phyloP scores from a whole-genome alignment of 352 stramenopile species.

The Globisporangium paddicum region DNA sequence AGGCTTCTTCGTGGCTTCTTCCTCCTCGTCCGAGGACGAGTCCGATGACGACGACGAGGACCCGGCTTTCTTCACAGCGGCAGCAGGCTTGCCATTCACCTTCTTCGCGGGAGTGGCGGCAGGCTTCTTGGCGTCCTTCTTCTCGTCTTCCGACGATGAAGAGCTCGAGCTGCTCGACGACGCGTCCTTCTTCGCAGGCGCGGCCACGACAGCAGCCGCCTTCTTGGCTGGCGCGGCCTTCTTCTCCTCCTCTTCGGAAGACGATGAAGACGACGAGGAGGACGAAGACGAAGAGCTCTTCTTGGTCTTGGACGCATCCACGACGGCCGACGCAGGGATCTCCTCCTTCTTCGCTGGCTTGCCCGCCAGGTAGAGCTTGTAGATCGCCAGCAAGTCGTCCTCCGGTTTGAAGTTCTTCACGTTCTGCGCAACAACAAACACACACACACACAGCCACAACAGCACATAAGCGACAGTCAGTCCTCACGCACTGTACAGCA shows the following conservation, averaged over 20 bases:
- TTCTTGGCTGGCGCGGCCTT: slow-evolving; percentile 19
- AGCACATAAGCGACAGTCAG: slow-evolving; percentile 3
- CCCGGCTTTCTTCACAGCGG: slow-evolving; percentile 12
- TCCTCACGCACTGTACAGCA: neutral
- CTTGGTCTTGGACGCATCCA: slow-evolving; percentile 49
- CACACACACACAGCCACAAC: neutral
- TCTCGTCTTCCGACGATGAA: slow-evolving; percentile 22
- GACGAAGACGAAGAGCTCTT: slow-evolving; percentile 29
- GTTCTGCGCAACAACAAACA: slow-evolving; percentile 23
- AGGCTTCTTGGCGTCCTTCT: slow-evolving; percentile 17
- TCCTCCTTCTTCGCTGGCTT: slow-evolving; percentile 48
- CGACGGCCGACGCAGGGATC: slow-evolving; percentile 45
- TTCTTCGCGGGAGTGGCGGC: slow-evolving; percentile 1
- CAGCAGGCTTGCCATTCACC: too few species aligned
- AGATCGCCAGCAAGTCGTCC: slow-evolving; percentile 71
- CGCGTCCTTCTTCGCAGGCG: slow-evolving; percentile 14
- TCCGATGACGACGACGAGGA: slow-evolving; percentile 19
- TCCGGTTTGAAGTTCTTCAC: slow-evolving; percentile 47
- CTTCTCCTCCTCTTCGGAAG: slow-evolving; percentile 28
- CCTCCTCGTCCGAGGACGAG: slow-evolving; percentile 32
- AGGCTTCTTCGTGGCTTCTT: slow-evolving; percentile 27
- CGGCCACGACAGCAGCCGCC: neutral
- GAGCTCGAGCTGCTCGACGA: slow-evolving; percentile 19
- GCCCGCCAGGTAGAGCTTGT: slow-evolving; percentile 57
- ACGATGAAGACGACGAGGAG: slow-evolving; percentile 34